A percentile compares a stretch with the other conserved stretches of the same genome.
Evolutionary conservation across 2,329 filamentous ascomycete genomes (phyloP).

Genomic region (Monilinia vaccinii-corymbosi): DNA sequence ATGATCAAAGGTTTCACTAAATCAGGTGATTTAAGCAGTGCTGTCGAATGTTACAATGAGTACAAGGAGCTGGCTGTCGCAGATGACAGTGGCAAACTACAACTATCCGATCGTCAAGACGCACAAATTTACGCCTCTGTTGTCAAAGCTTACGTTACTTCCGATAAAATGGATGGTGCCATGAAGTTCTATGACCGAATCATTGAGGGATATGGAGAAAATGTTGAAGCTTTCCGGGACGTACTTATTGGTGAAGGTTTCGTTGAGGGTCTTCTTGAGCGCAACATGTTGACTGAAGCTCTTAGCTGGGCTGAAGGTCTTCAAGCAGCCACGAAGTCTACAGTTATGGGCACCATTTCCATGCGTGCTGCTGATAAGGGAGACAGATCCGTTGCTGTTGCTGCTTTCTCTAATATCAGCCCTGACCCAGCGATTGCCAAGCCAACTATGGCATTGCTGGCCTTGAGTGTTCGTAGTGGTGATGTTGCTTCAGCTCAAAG

Average conservation of each 20-base stretch:
- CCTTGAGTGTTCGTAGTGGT: constrained; percentile 75
- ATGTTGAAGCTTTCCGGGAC: constrained; percentile 57
- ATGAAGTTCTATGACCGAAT: constrained; percentile 81
- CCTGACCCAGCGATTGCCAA: constrained; percentile 40
- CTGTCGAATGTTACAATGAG: constrained; percentile 91
- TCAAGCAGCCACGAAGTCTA: constrained; percentile 46
- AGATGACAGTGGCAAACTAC: constrained; percentile 64
- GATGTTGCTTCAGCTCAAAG: constrained; percentile 68
- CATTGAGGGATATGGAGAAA: constrained; percentile 49
- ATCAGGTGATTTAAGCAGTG: constrained; percentile 72
- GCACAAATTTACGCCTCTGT: constrained; percentile 83
- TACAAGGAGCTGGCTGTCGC: constrained; percentile 84
- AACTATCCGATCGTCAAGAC: constrained; percentile 64
- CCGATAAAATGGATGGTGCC: constrained; percentile 71
- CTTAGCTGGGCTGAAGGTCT: constrained; percentile 62
- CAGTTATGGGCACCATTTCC: constrained; percentile 65
- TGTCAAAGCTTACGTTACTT: constrained; percentile 78
- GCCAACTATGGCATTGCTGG: constrained; percentile 72
- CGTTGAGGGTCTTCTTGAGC: constrained; percentile 66
- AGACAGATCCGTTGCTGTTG: constrained; percentile 56
- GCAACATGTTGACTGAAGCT: constrained; percentile 63
- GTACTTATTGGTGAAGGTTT: constrained; percentile 66
- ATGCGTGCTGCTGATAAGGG: constrained; percentile 72
- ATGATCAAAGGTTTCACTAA: constrained; percentile 94
- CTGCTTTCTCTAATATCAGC: constrained; percentile 54